A percentile compares a stretch with the other conserved stretches of the same genome.
phyloP scores from a whole-genome alignment of 2,329 filamentous ascomycete species.

The Ilyonectria destructans region DNA sequence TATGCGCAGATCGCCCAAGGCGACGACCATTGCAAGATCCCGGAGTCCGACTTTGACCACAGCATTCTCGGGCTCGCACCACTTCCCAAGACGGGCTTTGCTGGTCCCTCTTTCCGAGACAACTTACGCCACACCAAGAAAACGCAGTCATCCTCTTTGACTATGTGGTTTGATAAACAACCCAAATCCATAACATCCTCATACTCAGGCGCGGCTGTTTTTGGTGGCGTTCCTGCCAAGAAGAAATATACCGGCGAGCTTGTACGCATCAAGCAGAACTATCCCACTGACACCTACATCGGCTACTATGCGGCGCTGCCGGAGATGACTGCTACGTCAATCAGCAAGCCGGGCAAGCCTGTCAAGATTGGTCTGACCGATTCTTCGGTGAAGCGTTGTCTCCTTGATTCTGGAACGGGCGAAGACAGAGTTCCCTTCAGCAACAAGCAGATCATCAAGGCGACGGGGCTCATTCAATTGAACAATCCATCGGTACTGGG shows the following conservation, averaged over 20 bases:
- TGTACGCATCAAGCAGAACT: conserved; percentile 1
- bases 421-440: conserved; percentile 19
- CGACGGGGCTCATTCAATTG: background rate
- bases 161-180: conserved; percentile 18
- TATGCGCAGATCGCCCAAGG: conserved; percentile 17
- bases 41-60: conserved; percentile 20
- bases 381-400: conserved; percentile 17
- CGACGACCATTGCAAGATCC: conserved; percentile 18
- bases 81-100: background rate
- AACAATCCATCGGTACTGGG: background rate
- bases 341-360: background rate
- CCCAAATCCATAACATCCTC: conserved; percentile 10
- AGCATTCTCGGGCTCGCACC: conserved; percentile 25
- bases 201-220: conserved; percentile 3
- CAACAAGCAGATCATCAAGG: conserved; percentile 5
- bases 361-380: conserved; percentile 12
- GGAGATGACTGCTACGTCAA: background rate
- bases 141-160: conserved; percentile 13
- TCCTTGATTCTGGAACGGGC: conserved; percentile 20
- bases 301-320: background rate
- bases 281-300: background rate
- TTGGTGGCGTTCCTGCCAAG: background rate
- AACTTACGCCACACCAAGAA: conserved; percentile 9
- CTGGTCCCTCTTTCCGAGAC: conserved; percentile 14
- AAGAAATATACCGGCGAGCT: conserved; percentile 3